These are phyloP conservation scores for Lomentospora prolificans DNA, from an alignment of 2,329 filamentous ascomycete genomes.

Conservation along the genomic window DNA sequence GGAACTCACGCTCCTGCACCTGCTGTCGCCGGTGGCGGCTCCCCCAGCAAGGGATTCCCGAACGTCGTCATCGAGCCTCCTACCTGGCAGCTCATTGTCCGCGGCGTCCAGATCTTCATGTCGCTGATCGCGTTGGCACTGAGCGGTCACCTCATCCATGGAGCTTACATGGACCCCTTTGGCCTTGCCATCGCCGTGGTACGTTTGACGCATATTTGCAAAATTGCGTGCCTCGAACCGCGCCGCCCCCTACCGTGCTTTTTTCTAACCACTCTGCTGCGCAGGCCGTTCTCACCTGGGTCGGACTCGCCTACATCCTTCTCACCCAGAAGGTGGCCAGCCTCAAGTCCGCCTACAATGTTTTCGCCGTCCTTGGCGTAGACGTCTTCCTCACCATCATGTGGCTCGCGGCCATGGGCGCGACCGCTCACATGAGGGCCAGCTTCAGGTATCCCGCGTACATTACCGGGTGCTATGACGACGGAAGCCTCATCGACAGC, in stretches of 20 bases:
- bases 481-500: conserved; percentile 30
- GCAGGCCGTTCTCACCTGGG: conserved; percentile 32
- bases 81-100: conserved; percentile 30
- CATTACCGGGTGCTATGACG: conserved; percentile 22
- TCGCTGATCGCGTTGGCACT: conserved; percentile 33
- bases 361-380: conserved; percentile 32
- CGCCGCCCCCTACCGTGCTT: no score
- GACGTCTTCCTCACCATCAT: conserved; percentile 34
- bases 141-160: conserved; percentile 29
- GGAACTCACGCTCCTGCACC: background rate
- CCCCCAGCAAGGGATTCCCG: no score
- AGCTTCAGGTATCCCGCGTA: conserved; percentile 22
- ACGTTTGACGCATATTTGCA: conserved; percentile 17
- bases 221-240: background rate
- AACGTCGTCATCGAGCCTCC: conserved; percentile 29
- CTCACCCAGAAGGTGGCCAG: conserved; percentile 28
- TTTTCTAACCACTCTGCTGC: background rate
- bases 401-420: conserved; percentile 34
- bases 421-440: conserved; percentile 28
- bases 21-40: no score
- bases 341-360: conserved; percentile 28
- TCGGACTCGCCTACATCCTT: conserved; percentile 30
- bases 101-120: conserved; percentile 30
- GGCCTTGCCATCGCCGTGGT: conserved; percentile 32
- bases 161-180: conserved; percentile 26